These are phyloP conservation scores for Yamadazyma pseudoaaseri DNA, from an alignment of 1,139 yeast genomes.

Conservation along the genomic window DNA sequence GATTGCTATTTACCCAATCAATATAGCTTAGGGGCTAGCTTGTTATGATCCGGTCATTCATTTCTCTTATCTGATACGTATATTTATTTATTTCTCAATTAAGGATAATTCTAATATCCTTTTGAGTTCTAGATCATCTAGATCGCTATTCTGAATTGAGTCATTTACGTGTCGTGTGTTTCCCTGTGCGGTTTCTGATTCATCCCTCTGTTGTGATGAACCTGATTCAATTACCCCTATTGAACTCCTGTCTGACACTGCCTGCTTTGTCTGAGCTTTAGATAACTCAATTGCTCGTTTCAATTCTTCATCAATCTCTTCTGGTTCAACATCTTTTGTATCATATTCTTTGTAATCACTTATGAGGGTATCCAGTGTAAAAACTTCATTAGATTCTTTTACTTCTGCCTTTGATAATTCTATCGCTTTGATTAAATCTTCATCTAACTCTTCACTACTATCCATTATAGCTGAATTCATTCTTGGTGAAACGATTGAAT, in stretches of 20 bases:
- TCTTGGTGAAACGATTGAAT: not conserved
- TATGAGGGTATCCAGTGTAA: too few relatives aligned
- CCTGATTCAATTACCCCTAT: too few relatives aligned
- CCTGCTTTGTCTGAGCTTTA: too few relatives aligned
- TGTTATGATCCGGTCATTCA: not conserved
- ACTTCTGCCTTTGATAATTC: constrained; percentile 19
- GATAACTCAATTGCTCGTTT: constrained; percentile 14
- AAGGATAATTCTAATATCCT: constrained; percentile 16
- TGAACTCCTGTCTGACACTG: too few relatives aligned
- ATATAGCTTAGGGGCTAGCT: too few relatives aligned
- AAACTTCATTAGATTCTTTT: too few relatives aligned
- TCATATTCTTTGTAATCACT: too few relatives aligned
- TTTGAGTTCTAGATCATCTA: constrained; percentile 18
- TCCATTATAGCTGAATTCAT: not conserved
- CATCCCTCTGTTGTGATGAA: too few relatives aligned
- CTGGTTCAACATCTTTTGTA: too few relatives aligned
- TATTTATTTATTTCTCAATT: constrained; percentile 13
- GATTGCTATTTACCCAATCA: too few relatives aligned
- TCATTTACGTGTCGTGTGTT: too few relatives aligned
- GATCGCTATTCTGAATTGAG: too few relatives aligned
- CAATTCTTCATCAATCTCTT: constrained; percentile 13
- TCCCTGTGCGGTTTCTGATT: not conserved
- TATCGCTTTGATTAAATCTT: constrained; percentile 20
- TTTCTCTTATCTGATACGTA: not conserved
- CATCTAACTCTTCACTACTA: constrained; percentile 3